These are phyloP conservation scores for Davidsoniella neocaledoniae DNA, from an alignment of 2,329 filamentous ascomycete genomes.

Conservation along the genomic window DNA sequence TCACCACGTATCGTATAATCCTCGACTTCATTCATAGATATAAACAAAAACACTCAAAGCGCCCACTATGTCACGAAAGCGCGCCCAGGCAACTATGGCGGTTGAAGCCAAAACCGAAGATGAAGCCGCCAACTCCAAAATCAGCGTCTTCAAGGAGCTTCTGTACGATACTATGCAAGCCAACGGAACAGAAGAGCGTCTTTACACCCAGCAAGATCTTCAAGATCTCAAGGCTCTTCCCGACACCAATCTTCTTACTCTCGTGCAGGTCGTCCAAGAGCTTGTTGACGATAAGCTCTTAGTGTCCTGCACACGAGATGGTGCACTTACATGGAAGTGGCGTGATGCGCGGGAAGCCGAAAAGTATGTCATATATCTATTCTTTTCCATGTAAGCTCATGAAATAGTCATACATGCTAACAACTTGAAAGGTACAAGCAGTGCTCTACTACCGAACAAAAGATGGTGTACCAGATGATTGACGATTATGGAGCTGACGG, in stretches of 20 bases:
- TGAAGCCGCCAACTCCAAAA: slow-evolving; percentile 21
- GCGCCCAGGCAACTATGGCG: slow-evolving; percentile 1
- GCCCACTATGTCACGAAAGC: slow-evolving; percentile 8
- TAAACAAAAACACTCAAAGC: not conserved
- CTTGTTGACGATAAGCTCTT: slow-evolving; percentile 45
- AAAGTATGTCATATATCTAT: slow-evolving; percentile 29
- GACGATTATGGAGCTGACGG: slow-evolving; percentile 72
- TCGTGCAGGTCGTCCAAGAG: slow-evolving; percentile 38
- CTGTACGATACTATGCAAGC: slow-evolving; percentile 40
- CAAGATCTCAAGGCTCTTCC: slow-evolving; percentile 40
- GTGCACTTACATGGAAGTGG: slow-evolving; percentile 38
- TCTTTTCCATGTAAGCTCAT: not conserved
- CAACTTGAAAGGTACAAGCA: slow-evolving; percentile 34
- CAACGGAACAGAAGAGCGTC: slow-evolving; percentile 27
- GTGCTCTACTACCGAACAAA: slow-evolving; percentile 53
- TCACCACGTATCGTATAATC: not conserved
- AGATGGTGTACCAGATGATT: slow-evolving; percentile 75
- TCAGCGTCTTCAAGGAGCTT: slow-evolving; percentile 35
- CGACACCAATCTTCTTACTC: slow-evolving; percentile 35
- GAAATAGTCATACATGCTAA: not conserved
- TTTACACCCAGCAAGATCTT: slow-evolving; percentile 43
- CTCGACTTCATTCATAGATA: not conserved
- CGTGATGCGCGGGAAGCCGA: slow-evolving; percentile 42
- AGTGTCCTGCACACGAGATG: slow-evolving; percentile 27
- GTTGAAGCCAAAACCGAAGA: slow-evolving; percentile 9